Conservation (phyloP, 306 rosid species). For the Citrullus mucosospermus region DNA sequence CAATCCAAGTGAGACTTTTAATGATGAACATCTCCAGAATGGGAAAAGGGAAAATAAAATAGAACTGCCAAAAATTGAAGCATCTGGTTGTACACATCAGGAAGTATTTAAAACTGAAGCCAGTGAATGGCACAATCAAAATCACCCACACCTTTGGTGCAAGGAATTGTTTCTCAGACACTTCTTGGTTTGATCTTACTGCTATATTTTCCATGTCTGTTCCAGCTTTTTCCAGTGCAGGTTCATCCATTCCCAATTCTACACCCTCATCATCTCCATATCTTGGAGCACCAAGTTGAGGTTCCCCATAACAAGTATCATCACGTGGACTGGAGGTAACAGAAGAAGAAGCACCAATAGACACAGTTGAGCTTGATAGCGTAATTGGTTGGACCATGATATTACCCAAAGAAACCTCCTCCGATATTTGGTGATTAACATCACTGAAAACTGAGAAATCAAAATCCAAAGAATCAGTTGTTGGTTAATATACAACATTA, state of each 20-base stretch:
- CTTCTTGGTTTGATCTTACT: slow-evolving; percentile 82
- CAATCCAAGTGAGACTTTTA: not conserved
- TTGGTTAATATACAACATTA: slow-evolving; percentile 3
- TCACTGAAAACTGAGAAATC: slow-evolving; percentile 52
- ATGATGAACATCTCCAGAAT: not conserved
- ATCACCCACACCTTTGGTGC: slow-evolving; percentile 43
- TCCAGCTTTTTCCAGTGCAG: slow-evolving; percentile 32
- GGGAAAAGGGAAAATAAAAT: not conserved
- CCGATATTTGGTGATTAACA: slow-evolving; percentile 27
- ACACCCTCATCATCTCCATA: slow-evolving; percentile 20
- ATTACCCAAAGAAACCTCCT: slow-evolving; percentile 27
- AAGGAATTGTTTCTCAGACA: slow-evolving; percentile 66
- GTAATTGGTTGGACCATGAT: slow-evolving; percentile 25
- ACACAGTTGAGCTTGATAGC: slow-evolving; percentile 31
- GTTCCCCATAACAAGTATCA: slow-evolving; percentile 38
- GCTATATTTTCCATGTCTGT: slow-evolving; percentile 70
- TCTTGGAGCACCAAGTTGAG: slow-evolving; percentile 50
- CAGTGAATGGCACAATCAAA: not conserved
- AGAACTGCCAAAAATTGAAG: not conserved
- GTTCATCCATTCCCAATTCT: slow-evolving; percentile 28
- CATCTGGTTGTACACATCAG: not conserved
- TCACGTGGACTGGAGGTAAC: slow-evolving; percentile 38
- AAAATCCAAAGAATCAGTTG: slow-evolving; percentile 9
- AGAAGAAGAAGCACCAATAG: slow-evolving; percentile 31
- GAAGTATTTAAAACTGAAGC: not conserved